phyloP scores from a whole-genome alignment of 129 eudicot genomes.

The Flaveria sonorensis region DNA sequence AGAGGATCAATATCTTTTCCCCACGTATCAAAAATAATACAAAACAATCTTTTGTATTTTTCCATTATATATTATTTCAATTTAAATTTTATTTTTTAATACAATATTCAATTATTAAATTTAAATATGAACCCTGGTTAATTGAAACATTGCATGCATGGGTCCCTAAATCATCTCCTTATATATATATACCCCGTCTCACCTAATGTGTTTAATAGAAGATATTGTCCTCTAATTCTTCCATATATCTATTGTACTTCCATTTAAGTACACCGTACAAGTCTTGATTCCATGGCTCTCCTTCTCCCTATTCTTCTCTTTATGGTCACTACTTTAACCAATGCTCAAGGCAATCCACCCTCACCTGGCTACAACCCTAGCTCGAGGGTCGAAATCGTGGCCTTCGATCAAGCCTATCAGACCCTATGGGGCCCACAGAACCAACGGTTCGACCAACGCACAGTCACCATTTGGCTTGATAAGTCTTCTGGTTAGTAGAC shows the following conservation, averaged over 20 bases:
- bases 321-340: slow-evolving; percentile 37
- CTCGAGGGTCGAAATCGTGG: slow-evolving; percentile 44
- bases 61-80: not conserved
- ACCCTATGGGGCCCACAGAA: slow-evolving; percentile 87
- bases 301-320: slow-evolving; percentile 33
- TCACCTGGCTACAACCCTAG: slow-evolving; percentile 90
- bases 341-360: slow-evolving; percentile 68
- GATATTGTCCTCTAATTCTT: not conserved
- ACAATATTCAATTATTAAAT: not conserved
- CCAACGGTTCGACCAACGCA: slow-evolving; percentile 53
- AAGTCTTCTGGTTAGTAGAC: slow-evolving; percentile 53
- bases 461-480: slow-evolving; percentile 79
- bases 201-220: slow-evolving; percentile 26
- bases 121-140: slow-evolving; percentile 5
- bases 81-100: not conserved
- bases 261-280: slow-evolving; percentile 11
- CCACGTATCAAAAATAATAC: slow-evolving; percentile 29
- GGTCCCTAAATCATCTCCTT: slow-evolving; percentile 42
- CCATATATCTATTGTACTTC: not conserved
- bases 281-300: slow-evolving; percentile 19
- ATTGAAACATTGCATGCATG: slow-evolving; percentile 26
- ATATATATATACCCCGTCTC: slow-evolving; percentile 57
- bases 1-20: slow-evolving; percentile 22
- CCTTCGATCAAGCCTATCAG: slow-evolving; percentile 57
- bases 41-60: slow-evolving; percentile 30